Evolutionary conservation across 208 protist genomes (phyloP).

Genomic region (Acanthamoeba culbertsoni): DNA sequence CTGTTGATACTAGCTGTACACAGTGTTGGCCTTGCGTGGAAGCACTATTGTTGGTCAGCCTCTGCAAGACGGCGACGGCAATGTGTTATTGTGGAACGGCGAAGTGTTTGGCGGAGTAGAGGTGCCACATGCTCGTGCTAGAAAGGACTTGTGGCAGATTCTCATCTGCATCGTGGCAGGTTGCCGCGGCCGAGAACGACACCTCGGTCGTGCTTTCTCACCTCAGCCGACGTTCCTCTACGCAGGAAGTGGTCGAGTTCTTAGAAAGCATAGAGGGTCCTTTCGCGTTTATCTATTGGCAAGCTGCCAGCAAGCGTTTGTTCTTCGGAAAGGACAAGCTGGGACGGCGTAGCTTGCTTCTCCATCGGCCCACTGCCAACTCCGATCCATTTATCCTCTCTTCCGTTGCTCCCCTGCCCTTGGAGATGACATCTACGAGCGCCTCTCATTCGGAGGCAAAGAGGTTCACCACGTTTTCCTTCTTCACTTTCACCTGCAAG

Average conservation of each 20-base stretch:
- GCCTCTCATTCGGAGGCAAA: neutral
- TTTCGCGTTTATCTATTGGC: constrained; percentile 41
- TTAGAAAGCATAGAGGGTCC: constrained; percentile 1
- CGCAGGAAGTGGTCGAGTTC: neutral
- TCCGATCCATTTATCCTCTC: constrained; percentile 42
- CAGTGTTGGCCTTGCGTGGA: constrained; percentile 27
- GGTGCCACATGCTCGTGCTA: neutral
- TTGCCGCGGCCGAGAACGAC: constrained; percentile 18
- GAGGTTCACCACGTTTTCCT: neutral
- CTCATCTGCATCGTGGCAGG: neutral
- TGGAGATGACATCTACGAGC: neutral
- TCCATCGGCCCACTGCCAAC: neutral
- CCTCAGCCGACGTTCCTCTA: neutral
- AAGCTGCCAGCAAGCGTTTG: neutral
- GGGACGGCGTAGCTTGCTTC: constrained; percentile 67
- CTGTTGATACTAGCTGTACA: neutral
- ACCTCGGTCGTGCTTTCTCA: neutral
- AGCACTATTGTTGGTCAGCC: neutral
- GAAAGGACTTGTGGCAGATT: neutral
- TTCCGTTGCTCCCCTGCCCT: constrained; percentile 26
- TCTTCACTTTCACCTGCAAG: neutral
- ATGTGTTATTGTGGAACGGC: constrained; percentile 50
- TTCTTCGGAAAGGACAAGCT: constrained; percentile 67
- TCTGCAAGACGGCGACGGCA: neutral
- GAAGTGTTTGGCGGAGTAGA: constrained; percentile 57